These are phyloP conservation scores for Thymus mandschuricus DNA, from an alignment of 257 asterid species.

Conservation along the genomic window DNA sequence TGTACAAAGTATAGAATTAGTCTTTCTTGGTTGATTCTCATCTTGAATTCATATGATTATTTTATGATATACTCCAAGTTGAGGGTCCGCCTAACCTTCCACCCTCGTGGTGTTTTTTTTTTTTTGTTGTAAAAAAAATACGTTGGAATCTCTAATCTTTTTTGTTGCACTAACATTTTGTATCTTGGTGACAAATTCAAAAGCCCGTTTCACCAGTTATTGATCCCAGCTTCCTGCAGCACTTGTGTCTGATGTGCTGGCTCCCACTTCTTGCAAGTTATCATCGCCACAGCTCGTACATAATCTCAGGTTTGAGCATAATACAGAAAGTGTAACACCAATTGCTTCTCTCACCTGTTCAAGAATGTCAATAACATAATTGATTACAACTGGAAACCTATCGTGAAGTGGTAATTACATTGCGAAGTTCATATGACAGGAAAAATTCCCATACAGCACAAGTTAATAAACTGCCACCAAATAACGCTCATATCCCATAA, in stretches of 20 bases:
- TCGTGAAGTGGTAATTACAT: conserved; percentile 11
- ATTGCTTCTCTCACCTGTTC: conserved; percentile 96
- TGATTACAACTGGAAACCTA: conserved; percentile 22
- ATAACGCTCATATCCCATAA: neutral
- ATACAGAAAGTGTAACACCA: conserved; percentile 83
- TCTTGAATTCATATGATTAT: too few relatives aligned
- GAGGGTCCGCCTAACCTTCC: too few relatives aligned
- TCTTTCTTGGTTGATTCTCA: too few relatives aligned
- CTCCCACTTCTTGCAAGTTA: conserved; percentile 44
- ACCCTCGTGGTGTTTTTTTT: too few relatives aligned
- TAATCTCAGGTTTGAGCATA: conserved; percentile 92
- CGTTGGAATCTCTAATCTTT: neutral
- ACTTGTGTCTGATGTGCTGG: conserved; percentile 33
- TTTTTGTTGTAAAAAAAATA: too few relatives aligned
- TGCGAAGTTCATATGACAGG: conserved; percentile 16
- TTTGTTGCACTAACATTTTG: conserved; percentile 70
- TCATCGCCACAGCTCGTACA: conserved; percentile 48
- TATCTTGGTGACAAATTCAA: conserved; percentile 71
- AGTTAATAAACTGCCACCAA: conserved; percentile 4
- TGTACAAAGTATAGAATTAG: too few relatives aligned
- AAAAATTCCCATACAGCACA: conserved; percentile 12
- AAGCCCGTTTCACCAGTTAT: conserved; percentile 63
- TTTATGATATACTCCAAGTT: too few relatives aligned
- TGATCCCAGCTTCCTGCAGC: conserved; percentile 64
- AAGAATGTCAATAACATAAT: conserved; percentile 29